These are phyloP conservation scores for Mallotus japonicus DNA, from an alignment of 441 rosid species.

Conservation along the genomic window DNA sequence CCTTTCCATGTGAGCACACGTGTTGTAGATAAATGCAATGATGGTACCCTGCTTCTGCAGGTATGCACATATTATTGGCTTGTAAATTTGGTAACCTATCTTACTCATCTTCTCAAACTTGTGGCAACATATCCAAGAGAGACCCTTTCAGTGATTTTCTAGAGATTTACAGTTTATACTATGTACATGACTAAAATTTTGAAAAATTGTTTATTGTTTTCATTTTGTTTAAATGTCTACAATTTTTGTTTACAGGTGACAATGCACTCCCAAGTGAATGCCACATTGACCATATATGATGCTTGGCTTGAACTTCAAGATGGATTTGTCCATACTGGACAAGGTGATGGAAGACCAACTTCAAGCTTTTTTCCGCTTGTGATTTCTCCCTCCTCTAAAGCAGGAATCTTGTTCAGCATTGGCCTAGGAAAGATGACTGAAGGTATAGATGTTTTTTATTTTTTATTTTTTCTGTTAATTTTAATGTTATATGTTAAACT, in stretches of 20 bases:
- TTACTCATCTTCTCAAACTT: neutral
- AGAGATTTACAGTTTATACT: neutral
- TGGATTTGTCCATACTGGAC: slow-evolving; percentile 74
- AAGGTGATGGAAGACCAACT: slow-evolving; percentile 80
- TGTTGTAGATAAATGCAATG: slow-evolving; percentile 79
- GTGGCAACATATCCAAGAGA: neutral
- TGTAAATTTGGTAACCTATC: neutral
- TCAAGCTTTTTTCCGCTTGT: slow-evolving; percentile 78
- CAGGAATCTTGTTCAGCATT: slow-evolving; percentile 78
- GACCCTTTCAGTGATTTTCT: neutral
- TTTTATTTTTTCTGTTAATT: slow-evolving; percentile 6
- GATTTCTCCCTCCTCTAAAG: slow-evolving; percentile 76
- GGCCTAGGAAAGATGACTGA: slow-evolving; percentile 51
- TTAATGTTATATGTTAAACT: neutral
- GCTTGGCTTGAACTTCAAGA: slow-evolving; percentile 97
- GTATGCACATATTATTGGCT: slow-evolving; percentile 37
- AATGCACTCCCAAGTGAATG: slow-evolving; percentile 91
- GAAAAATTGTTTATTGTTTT: neutral
- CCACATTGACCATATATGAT: slow-evolving; percentile 75
- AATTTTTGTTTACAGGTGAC: slow-evolving; percentile 56
- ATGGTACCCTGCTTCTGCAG: slow-evolving; percentile 85
- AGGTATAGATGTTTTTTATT: slow-evolving; percentile 41
- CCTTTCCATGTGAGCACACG: slow-evolving; percentile 90
- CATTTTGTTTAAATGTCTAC: neutral
- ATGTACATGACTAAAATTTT: neutral